Base-by-base conservation (phyloP, 2,329 filamentous ascomycete species). In the Ophiostoma sp. region DNA sequence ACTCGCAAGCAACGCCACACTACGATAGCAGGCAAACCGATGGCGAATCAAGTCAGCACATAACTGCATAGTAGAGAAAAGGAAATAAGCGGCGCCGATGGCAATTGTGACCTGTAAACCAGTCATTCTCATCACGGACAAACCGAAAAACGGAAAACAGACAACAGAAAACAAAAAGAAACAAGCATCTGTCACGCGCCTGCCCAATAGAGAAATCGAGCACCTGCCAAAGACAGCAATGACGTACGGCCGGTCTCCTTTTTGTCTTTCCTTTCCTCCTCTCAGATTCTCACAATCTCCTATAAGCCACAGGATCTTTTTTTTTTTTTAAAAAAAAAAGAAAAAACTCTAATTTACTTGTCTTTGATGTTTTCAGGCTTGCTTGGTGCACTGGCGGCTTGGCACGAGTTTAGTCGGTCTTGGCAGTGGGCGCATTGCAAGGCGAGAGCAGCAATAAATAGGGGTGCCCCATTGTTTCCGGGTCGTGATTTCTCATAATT, bases 401-500 rank as follows among this genome's bases (percentile, higher is more conserved):
- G 62, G 62, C 62, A 65, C 62, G 62, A 23, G 39, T 39, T 39
- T 65, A 39, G 62, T 36, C 62, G 60, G 62, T 65, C 62, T 65
- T 65, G 62, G 62, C 62, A 13, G 33, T 13, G 44, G 44, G 60
- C 33, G 35, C 35, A 39, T 39, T n/a, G 35, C 17, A 23, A 65
- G 17, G 39, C 36, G 13, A 15, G 11, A 41, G 39, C 11, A 41
- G 39, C 31, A 33, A 15, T 17, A 7, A 23, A 65, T n/a, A 65
- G 35, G 62, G 62, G 62, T 17, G 62, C 31, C 62, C 62, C 62
- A 33, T 17, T 62, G 62, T 36, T 65, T 65, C 7, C n/a, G 62
- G 48, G 44, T 4, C 20, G 44, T 48, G 48, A n/a, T 54, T 23
- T 31, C 39, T 41, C 10, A 13, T 41, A 10, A 11, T 41, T 41